Evolutionary conservation across 139 green algal genomes (phyloP).

Genomic region (Edaphochlamys debaryana): DNA sequence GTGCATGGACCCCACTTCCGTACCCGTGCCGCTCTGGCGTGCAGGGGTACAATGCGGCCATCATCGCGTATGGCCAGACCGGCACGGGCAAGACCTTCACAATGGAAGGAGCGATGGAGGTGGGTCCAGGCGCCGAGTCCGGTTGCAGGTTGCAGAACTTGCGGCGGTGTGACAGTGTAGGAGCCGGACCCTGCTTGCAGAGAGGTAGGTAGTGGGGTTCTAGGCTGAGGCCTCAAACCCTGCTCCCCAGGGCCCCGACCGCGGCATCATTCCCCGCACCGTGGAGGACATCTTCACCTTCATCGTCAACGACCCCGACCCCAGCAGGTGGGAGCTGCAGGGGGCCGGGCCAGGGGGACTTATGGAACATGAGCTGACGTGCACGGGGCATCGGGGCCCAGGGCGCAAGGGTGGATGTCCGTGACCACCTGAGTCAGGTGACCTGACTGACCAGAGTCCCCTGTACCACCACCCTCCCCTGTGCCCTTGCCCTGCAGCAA

Average conservation of each 20-base stretch:
- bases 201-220: no score
- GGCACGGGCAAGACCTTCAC: conserved; percentile 93
- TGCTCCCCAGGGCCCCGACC: conserved; percentile 50
- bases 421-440: no score
- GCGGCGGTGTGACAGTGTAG: not conserved
- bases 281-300: conserved; percentile 95
- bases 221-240: no score
- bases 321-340: conserved; percentile 53
- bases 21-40: no score
- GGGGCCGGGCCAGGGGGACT: not conserved
- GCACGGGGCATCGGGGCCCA: no score
- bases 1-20: no score
- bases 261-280: conserved; percentile 93
- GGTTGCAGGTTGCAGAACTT: not conserved
- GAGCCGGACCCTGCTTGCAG: no score
- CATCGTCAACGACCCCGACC: conserved; percentile 88
- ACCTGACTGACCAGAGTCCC: no score
- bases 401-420: no score
- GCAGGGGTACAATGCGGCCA: conserved; percentile 93
- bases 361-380: not conserved
- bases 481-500: conserved; percentile 63
- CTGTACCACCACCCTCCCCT: no score
- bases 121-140: not conserved
- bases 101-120: conserved; percentile 83
- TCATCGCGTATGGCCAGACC: conserved; percentile 94